Conservation (phyloP, 169 alveolate genomes). For the Plasmodium coatneyi region DNA sequence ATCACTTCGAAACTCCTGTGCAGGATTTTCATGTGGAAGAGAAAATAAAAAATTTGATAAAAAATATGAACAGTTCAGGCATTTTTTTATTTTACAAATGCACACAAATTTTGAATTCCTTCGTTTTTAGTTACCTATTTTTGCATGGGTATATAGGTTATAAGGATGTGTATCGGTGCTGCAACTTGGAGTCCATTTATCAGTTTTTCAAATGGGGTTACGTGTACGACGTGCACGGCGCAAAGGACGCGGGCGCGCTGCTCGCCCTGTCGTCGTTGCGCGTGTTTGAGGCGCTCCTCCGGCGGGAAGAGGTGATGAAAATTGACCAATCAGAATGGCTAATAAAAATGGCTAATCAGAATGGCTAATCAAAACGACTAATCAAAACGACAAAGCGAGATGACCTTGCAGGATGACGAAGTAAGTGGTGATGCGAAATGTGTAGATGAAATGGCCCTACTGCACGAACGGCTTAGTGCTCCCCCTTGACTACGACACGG, state of each 20-base stretch:
- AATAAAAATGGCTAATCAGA: background rate
- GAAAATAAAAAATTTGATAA: conserved; percentile 39
- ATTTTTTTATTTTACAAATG: conserved; percentile 66
- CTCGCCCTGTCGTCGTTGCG: conserved; percentile 39
- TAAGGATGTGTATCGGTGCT: conserved; percentile 59
- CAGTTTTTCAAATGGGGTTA: conserved; percentile 70
- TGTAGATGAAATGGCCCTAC: background rate
- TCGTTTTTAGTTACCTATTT: conserved; percentile 56
- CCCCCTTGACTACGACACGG: conserved; percentile 70
- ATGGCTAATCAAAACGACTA: no score
- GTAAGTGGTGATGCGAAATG: background rate
- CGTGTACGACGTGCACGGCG: conserved; percentile 47
- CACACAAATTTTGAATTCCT: conserved; percentile 69
- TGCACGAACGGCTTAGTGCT: background rate
- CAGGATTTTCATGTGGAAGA: conserved; percentile 50
- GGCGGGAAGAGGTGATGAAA: background rate
- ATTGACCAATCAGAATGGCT: background rate
- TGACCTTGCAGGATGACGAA: background rate
- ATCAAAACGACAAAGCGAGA: no score
- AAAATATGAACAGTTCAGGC: conserved; percentile 73
- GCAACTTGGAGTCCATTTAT: conserved; percentile 60
- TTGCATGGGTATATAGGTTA: conserved; percentile 32
- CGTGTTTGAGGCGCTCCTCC: background rate
- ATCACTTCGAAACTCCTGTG: conserved; percentile 66
- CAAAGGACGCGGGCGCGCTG: conserved; percentile 38